These are phyloP conservation scores for Entamoeba nuttalli DNA, from an alignment of 208 protist species.

Conservation along the genomic window DNA sequence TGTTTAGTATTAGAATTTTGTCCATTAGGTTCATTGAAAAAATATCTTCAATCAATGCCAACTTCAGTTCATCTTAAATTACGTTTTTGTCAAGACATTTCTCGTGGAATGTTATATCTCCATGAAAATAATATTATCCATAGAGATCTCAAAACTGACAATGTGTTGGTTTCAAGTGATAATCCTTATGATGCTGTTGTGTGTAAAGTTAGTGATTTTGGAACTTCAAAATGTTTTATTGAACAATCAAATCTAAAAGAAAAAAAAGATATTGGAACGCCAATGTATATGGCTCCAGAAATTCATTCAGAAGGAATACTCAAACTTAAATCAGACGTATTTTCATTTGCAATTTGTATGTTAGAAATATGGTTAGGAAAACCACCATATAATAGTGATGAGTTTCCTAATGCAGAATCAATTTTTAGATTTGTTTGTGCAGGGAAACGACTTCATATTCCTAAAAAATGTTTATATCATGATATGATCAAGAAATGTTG, in stretches of 20 bases:
- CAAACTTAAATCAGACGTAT: not conserved
- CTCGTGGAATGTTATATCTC: not conserved
- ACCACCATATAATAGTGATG: not conserved
- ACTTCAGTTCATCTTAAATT: not conserved
- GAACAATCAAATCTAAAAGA: not conserved
- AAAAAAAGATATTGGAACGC: not conserved
- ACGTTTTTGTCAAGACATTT: not conserved
- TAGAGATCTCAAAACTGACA: not conserved
- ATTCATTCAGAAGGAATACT: not conserved
- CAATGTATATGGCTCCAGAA: not conserved
- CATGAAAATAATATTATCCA: not conserved
- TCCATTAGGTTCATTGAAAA: not conserved
- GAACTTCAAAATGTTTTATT: not conserved
- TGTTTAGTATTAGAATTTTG: not conserved
- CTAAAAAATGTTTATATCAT: not conserved
- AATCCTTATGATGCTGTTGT: not conserved
- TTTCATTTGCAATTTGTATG: not conserved
- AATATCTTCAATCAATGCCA: not conserved
- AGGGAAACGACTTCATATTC: not conserved
- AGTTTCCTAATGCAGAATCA: not conserved
- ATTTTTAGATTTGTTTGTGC: not conserved
- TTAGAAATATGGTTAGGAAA: not conserved
- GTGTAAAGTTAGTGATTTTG: not conserved
- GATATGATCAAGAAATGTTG: not conserved
- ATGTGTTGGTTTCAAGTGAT: not conserved